A percentile compares a stretch with the other conserved stretches of the same genome.
Conservation (phyloP, 129 eudicot genomes). For the Tagetes patula region DNA sequence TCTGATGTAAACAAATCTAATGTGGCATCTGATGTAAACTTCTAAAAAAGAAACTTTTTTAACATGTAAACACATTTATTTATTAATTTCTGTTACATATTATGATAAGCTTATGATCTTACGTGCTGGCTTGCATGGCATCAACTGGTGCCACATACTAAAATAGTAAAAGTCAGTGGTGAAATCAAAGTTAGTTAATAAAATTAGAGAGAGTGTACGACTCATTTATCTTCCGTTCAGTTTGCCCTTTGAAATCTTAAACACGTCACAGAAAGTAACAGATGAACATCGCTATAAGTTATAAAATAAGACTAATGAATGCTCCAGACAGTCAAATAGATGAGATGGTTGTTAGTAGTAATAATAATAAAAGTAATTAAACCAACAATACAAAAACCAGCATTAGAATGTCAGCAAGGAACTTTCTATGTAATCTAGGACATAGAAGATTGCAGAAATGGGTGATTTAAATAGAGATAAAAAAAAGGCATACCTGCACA, state of each 20-base stretch:
- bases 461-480: not conserved
- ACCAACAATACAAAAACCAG: not conserved
- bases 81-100: not conserved
- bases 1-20: not conserved
- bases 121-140: not conserved
- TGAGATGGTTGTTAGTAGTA: not conserved
- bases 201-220: not conserved
- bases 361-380: not conserved
- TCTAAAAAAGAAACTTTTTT: not conserved
- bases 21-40: not conserved
- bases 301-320: not conserved
- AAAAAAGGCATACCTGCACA: slow-evolving; percentile 58
- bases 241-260: not conserved
- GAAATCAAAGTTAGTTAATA: not conserved
- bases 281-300: not conserved
- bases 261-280: not conserved
- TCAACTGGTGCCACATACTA: not conserved
- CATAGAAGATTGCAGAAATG: not conserved
- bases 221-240: not conserved
- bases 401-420: not conserved
- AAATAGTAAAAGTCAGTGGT: not conserved
- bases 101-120: not conserved
- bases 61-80: not conserved
- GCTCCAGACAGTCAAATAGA: slow-evolving; percentile 12
- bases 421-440: not conserved